Evolutionary conservation across 202 grass and related monocot species (phyloP), one percentile per base, ranked within the genome.

Genomic region (Cymbopogon flexuosus): DNA sequence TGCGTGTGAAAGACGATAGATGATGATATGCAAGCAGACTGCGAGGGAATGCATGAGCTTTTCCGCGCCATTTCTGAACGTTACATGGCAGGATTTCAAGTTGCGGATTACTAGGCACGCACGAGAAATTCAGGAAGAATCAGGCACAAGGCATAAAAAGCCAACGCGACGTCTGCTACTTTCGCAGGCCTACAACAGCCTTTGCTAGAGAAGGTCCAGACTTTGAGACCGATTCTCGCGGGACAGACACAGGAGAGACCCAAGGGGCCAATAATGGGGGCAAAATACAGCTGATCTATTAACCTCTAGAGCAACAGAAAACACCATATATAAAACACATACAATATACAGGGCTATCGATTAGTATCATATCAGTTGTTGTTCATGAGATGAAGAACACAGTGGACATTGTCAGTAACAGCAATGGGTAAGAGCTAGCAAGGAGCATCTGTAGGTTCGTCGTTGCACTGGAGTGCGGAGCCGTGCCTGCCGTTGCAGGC

Each of bases 341-440:
- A 79, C 40, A 81, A 91, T 91, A 78, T 94, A 94, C 92, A 91
- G 76, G 24, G 85, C 84, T 91, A 91, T 72, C 54, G 78, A 70
- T 72, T 82, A 66, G 46, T 35, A 63, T 47, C 23, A 47, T 54
- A 65, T 84, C 72, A 70, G 34, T 51, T 37, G 24, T 49, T 31
- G 77, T 63, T 90, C 92, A 81, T 72, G 87, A 89, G 59, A 91
- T 89, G 65, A 79, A 84, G 79, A 94, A 85, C 64, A 94, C 84
- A 62, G 77, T 78, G 11, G 62, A 69, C 45, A 83, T 41, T 57
- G 72, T 88, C 77, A 88, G 73, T 54, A 94, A 70, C 78, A 89
- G 73, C 31, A 87, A 69, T 6, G 68, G 72, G 69, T 49, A 75
- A 19, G 80, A 62, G 81, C 73, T 78, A 12, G 56, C 36, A 10